phyloP scores from a whole-genome alignment of 2,329 filamentous ascomycete genomes.

The Alternaria viburni region DNA sequence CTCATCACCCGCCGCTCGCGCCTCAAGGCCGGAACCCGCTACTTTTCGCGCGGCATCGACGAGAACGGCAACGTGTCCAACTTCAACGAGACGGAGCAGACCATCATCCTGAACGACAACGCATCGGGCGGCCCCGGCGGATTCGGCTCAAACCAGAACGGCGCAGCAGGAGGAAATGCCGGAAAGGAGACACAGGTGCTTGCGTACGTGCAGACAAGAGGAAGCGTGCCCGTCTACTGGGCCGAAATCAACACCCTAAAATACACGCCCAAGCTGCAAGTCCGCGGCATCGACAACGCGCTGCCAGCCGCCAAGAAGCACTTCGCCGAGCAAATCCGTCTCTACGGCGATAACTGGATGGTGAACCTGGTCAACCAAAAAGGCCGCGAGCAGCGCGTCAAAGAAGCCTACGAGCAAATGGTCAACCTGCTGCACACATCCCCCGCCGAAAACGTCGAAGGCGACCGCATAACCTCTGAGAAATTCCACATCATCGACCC shows the following conservation, averaged over 20 bases:
- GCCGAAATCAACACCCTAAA: slow-evolving; percentile 91
- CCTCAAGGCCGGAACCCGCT: slow-evolving; percentile 87
- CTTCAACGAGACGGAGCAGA: slow-evolving; percentile 97
- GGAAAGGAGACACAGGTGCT: slow-evolving; percentile 85
- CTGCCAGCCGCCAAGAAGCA: slow-evolving; percentile 80
- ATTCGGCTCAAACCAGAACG: slow-evolving; percentile 79
- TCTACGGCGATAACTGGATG: slow-evolving; percentile 96
- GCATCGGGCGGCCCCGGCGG: slow-evolving; percentile 74
- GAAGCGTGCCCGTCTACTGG: slow-evolving; percentile 96
- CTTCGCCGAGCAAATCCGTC: slow-evolving; percentile 88
- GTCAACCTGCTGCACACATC: slow-evolving; percentile 76
- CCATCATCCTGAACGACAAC: slow-evolving; percentile 85
- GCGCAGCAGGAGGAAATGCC: slow-evolving; percentile 59
- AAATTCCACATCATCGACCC: slow-evolving; percentile 82
- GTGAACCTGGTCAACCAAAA: slow-evolving; percentile 98
- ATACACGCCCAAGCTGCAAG: slow-evolving; percentile 89
- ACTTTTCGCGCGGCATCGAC: slow-evolving; percentile 93
- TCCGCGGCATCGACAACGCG: slow-evolving; percentile 83
- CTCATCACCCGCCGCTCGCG: slow-evolving; percentile 90
- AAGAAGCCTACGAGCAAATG: slow-evolving; percentile 92
- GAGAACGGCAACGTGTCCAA: slow-evolving; percentile 96
- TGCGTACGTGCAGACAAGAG: slow-evolving; percentile 94
- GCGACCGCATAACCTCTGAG: slow-evolving; percentile 72
- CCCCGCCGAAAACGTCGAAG: slow-evolving; percentile 69
- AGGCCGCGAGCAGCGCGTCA: slow-evolving; percentile 86